phyloP scores from a whole-genome alignment of 2,329 filamentous ascomycete genomes.

The Aspergillus tubingensis region DNA sequence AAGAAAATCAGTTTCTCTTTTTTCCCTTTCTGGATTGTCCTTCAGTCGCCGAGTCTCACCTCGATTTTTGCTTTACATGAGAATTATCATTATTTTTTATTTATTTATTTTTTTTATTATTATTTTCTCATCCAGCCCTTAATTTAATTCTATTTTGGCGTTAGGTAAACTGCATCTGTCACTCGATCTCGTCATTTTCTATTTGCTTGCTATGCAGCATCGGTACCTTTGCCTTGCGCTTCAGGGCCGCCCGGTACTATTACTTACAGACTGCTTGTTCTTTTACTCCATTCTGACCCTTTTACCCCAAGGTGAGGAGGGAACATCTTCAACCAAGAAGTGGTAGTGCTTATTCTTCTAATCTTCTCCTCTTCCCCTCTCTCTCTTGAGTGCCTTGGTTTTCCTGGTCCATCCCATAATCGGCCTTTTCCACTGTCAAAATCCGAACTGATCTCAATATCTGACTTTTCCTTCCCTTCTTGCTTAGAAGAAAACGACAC shows the following conservation, averaged over 20 bases:
- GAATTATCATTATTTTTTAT: not conserved
- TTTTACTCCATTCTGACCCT: not conserved
- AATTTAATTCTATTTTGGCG: constrained; percentile 4
- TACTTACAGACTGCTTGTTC: not conserved
- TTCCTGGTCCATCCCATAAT: too few species aligned
- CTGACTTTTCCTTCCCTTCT: too few species aligned
- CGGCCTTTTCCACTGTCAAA: too few species aligned
- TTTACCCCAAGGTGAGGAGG: not conserved
- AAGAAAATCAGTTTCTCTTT: not conserved
- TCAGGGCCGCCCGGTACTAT: not conserved
- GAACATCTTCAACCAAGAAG: not conserved
- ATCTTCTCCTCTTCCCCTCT: too few species aligned
- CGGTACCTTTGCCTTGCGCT: not conserved
- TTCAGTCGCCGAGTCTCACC: not conserved
- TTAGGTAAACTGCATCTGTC: constrained; percentile 5
- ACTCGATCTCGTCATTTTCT: constrained; percentile 7
- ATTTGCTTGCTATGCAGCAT: not conserved
- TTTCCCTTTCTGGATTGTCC: not conserved
- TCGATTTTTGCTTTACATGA: too few species aligned
- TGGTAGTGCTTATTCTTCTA: too few species aligned
- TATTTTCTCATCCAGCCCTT: not conserved
- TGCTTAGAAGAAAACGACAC: too few species aligned
- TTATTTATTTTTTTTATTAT: not conserved
- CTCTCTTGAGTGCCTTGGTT: too few species aligned
- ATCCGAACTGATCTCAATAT: too few species aligned